Evolutionary conservation across 805 yeast genomes (phyloP).

Genomic region (Spathaspora hagerdaliae): DNA sequence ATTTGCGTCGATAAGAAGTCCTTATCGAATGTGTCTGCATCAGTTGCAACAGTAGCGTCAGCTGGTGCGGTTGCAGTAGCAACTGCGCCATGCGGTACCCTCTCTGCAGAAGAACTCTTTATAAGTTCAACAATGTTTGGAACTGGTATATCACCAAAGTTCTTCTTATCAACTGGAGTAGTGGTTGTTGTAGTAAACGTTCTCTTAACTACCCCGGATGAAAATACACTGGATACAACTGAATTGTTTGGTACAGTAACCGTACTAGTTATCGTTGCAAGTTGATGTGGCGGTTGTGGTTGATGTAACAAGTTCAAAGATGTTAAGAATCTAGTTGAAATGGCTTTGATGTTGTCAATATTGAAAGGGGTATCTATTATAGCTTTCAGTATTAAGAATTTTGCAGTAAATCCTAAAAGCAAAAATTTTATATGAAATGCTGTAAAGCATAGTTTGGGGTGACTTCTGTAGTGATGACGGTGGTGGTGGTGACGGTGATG

Average conservation of each 20-base stretch:
- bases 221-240: not conserved
- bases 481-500: not conserved
- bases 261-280: not conserved
- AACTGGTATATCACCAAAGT: not conserved
- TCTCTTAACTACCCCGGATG: conserved; percentile 1
- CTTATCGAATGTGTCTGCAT: not conserved
- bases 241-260: not conserved
- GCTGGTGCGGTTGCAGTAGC: no score
- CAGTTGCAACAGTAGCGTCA: not conserved
- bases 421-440: not conserved
- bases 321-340: not conserved
- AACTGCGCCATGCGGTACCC: no score
- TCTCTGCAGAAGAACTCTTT: not conserved
- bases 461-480: not conserved
- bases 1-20: conserved; percentile 14
- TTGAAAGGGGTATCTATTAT: not conserved
- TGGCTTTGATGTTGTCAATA: conserved; percentile 3
- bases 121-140: conserved; percentile 6
- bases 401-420: conserved; percentile 3
- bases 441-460: not conserved
- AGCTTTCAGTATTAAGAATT: conserved; percentile 1
- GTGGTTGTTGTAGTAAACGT: conserved; percentile 1
- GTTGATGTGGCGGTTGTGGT: not conserved
- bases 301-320: conserved; percentile 1
- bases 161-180: not conserved